Evolutionary conservation across 208 protist genomes (phyloP), one percentile per base, ranked within the genome.

Genomic region (Crithidia fasciculata): DNA sequence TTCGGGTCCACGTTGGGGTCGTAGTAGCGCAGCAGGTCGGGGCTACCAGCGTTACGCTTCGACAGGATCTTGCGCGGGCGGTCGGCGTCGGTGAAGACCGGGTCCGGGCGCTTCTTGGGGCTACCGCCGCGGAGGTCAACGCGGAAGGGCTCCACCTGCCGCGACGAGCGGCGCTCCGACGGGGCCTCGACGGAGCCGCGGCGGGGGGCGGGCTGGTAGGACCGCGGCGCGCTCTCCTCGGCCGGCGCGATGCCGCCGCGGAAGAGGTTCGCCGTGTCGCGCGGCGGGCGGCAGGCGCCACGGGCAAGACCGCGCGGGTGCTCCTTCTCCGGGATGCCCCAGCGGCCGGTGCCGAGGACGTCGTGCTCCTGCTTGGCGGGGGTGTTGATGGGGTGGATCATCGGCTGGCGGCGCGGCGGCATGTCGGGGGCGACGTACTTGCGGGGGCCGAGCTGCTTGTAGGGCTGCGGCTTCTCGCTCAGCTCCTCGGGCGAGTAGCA

Each of bases 331-430:
- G 77, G 65, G 53, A 87, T 81, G 43, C 84, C 85, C 59, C 81
- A 84, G 59, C 81, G 82, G 43, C 88, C 91, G 53, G 82, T 90
- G 50, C 91, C 86, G 57, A 95, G 83, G 45, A 95, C 83, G 63
- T 95, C 91, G 81, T 95, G 91, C 65, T 89, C 86, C 45, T 80
- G 77, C 74, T 89, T 93, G 8, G 91, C 91, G 56, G 43, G 19
- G 2, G 77, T 83, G 64, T 91, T 85, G 68, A 93, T 83, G 12
- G 72, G 91, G 37, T 68, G 54, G 68, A 95, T 84, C 44, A 74
- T 62, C 12, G 88, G 80, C 36, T 65, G 74, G 59, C 69, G 67
- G 19, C 52, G 68, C 16, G 88, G 82, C 41, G 84, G 85, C 76
- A 92, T 71, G 5, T 88, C 78, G 8, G 76, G 80, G 5, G 88